Percentiles rank a stretch among this genome's conserved stretches.
Evolutionary conservation across 2,329 filamentous ascomycete genomes (phyloP).

Genomic region (Fonsecaea nubica): DNA sequence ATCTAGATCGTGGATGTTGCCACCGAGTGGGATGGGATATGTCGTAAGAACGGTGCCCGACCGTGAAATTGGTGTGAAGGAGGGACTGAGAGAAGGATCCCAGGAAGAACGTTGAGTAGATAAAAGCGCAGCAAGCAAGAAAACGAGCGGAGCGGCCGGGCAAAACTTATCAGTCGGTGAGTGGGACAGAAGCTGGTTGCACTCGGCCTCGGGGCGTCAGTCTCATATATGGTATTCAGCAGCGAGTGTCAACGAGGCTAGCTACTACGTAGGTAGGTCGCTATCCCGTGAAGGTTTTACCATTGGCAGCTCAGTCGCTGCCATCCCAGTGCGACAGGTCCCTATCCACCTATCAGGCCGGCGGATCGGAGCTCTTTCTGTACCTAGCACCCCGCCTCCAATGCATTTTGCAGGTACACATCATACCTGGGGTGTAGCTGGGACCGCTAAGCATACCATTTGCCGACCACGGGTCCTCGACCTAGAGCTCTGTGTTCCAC

Average conservation of each 20-base stretch:
- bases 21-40: background rate
- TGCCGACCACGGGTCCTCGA: background rate
- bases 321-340: background rate
- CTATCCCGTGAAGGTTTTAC: background rate
- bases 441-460: background rate
- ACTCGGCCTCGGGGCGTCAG: background rate
- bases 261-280: background rate
- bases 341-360: background rate
- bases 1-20: slow-evolving; percentile 7
- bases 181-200: background rate
- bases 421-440: background rate
- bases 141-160: background rate
- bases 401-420: background rate
- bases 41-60: background rate
- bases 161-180: slow-evolving; percentile 5
- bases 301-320: background rate
- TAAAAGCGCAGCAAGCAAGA: slow-evolving; percentile 3
- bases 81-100: background rate
- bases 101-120: slow-evolving; percentile 20
- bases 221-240: slow-evolving; percentile 3
- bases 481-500: slow-evolving; percentile 1
- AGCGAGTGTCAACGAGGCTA: background rate
- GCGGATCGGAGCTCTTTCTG: background rate
- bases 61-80: background rate
- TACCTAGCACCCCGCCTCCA: background rate